Base-by-base conservation (phyloP, 1,284 basidiomycete species). In the Paramarasmius palmivorus region DNA sequence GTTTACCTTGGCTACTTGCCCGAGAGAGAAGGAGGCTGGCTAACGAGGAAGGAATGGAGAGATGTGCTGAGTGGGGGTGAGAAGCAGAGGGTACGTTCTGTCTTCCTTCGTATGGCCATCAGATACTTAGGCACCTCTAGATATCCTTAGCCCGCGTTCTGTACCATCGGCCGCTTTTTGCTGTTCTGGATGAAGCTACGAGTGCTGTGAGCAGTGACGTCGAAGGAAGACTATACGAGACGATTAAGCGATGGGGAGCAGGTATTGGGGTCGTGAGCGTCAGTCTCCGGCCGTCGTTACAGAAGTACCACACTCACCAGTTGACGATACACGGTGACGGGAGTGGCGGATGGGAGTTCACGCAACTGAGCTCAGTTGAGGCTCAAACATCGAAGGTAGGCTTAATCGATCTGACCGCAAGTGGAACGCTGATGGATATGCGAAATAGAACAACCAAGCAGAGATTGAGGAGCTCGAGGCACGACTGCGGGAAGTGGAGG, bases 201-300 rank as follows among this genome's bases (percentile, higher is more conserved):
- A 94, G 91, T 58, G 96, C 96, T 1, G 95, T 99, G 5, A 97
- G 94, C 8, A 94, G 92, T 53, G 96, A 98, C 65, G 94, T 98
- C 19, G 95, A 98, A 68, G 95, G 95, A 0, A 77, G 88, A 56
- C 95, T 99, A 93, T 98, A 98, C 73, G 90, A 96, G 65, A 87
- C 93, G 61, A 91, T 92, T 35, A 98, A 98, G 71, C 80, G 85
- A n/a, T 73, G 94, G 12, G 94, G 90, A 2, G 95, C 96, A 94
- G 4, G 93, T 96, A 48, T 95, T 93, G 1, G 75, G 92, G 40
- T 83, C 87, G 83, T 86, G 59, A 2, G 76, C 66, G 39, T 10
- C 9, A 4, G 10, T 7, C 44, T 25, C 41, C 2, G 22, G 37
- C 44, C 17, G 19, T 44, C 39, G 9, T 4, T 12, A 12, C n/a